Conservation (phyloP, 805 yeast species). For the Monosporozyma yasuniensis region DNA sequence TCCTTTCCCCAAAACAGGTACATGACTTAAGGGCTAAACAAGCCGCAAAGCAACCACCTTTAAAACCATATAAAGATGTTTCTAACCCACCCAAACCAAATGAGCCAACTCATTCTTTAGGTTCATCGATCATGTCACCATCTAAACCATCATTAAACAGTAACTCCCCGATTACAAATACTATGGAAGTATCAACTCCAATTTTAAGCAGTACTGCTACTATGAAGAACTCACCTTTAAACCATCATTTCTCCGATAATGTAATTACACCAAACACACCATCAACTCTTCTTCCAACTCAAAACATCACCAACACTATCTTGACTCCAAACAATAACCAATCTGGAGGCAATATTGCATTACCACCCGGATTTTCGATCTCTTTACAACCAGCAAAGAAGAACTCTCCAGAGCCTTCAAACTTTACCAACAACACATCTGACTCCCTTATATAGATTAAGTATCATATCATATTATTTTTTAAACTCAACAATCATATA, state of each 20-base stretch:
- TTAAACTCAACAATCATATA: too few relatives aligned
- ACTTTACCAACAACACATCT: not conserved
- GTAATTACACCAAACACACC: not conserved
- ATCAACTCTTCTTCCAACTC: not conserved
- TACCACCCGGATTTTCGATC: constrained; percentile 38
- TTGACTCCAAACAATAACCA: not conserved
- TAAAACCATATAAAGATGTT: not conserved
- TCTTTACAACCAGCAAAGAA: constrained; percentile 29
- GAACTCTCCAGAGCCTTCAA: not conserved
- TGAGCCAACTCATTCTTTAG: not conserved
- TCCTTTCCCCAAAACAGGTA: not conserved
- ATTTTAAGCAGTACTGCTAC: not conserved
- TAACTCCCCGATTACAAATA: not conserved
- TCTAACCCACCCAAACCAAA: not conserved
- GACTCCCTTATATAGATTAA: constrained; percentile 7
- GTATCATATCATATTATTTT: not conserved
- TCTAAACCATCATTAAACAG: not conserved
- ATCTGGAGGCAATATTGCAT: not conserved
- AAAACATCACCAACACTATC: not conserved
- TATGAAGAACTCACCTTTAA: not conserved
- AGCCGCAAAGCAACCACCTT: not conserved
- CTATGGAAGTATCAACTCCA: not conserved
- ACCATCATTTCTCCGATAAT: not conserved
- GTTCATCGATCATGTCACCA: not conserved
- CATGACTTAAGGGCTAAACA: not conserved